Evolutionary conservation across 257 asterid genomes (phyloP).

Genomic region (Parsonsia alboflavescens): DNA sequence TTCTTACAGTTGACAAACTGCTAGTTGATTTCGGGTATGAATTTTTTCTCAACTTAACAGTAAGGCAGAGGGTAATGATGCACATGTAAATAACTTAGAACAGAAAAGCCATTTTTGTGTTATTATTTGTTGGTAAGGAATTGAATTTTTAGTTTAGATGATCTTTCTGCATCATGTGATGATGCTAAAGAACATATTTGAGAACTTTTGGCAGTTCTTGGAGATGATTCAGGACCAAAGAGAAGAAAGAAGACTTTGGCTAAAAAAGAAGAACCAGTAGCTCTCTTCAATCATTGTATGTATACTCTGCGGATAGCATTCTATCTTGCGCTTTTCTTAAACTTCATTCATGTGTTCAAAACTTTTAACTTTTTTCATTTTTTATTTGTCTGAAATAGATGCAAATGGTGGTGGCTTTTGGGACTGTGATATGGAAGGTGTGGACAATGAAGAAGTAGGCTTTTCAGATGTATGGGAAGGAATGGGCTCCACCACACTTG

Average conservation of each 20-base stretch:
- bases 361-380: neutral
- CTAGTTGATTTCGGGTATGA: neutral
- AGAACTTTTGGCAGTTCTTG: slow-evolving; percentile 63
- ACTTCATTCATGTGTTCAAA: neutral
- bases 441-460: slow-evolving; percentile 84
- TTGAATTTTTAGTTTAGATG: neutral
- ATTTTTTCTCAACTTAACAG: neutral
- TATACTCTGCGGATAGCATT: neutral
- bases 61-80: neutral
- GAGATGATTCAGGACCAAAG: slow-evolving; percentile 48
- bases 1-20: neutral
- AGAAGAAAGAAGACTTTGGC: slow-evolving; percentile 27
- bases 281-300: slow-evolving; percentile 72
- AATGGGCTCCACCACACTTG: slow-evolving; percentile 65
- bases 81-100: neutral
- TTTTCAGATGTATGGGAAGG: slow-evolving; percentile 77
- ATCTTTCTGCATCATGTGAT: slow-evolving; percentile 23
- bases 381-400: slow-evolving; percentile 37
- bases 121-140: neutral
- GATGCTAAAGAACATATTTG: slow-evolving; percentile 26
- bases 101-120: neutral
- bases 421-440: slow-evolving; percentile 81
- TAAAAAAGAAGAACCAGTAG: slow-evolving; percentile 28
- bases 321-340: neutral
- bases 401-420: slow-evolving; percentile 89